phyloP scores from a whole-genome alignment of 1,284 basidiomycete genomes.

The Marasmius fiardii region DNA sequence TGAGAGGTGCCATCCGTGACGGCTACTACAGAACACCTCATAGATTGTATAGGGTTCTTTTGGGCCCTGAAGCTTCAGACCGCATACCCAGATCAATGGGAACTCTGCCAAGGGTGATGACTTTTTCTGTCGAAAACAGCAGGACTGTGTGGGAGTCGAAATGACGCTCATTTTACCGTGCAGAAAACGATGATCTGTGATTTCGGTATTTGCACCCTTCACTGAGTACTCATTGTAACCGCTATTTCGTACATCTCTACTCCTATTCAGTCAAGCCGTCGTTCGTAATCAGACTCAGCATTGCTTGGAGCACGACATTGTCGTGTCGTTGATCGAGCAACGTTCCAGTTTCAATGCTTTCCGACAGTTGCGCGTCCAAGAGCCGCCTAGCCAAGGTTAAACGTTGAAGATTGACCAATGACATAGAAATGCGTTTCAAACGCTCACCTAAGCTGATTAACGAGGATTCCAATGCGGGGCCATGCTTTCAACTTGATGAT shows the following conservation, averaged over 20 bases:
- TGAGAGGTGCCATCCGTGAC: too few species aligned
- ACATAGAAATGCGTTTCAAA: not conserved
- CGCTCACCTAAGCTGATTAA: conserved; percentile 80
- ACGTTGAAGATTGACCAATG: not conserved
- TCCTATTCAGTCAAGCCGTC: conserved; percentile 44
- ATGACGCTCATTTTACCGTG: too few species aligned
- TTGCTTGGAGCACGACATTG: conserved; percentile 64
- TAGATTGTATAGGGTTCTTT: too few species aligned
- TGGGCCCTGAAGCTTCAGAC: too few species aligned
- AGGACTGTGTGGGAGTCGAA: too few species aligned
- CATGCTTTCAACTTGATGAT: conserved; percentile 74
- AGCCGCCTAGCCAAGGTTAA: conserved; percentile 54
- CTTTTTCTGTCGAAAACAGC: too few species aligned
- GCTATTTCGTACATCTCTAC: not conserved
- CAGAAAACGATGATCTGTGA: too few species aligned
- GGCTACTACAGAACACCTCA: too few species aligned
- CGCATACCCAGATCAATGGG: too few species aligned
- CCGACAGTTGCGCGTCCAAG: conserved; percentile 67
- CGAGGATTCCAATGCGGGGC: conserved; percentile 86
- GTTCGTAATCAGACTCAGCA: conserved; percentile 63
- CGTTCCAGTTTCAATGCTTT: conserved; percentile 51
- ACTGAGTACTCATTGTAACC: not conserved
- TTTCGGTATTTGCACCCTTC: too few species aligned
- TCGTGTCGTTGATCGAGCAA: conserved; percentile 45
- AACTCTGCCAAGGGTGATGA: too few species aligned